Evolutionary conservation across 495 filamentous ascomycete species (phyloP).

Genomic region (Tuber umbilicatum): DNA sequence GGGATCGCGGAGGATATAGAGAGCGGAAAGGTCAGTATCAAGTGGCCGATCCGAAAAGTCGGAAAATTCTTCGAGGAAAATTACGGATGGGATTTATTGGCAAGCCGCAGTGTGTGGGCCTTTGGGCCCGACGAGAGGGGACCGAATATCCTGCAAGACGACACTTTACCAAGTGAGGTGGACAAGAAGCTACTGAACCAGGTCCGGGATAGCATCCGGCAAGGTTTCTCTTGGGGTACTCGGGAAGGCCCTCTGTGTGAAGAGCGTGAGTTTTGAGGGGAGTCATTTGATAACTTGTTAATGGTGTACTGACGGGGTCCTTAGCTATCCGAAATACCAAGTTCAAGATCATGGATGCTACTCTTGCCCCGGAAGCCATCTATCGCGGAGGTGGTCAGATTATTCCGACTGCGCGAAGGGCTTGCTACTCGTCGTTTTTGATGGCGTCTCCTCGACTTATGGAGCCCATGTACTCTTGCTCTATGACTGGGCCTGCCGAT

Average conservation of each 20-base stretch:
- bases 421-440: slow-evolving; percentile 88
- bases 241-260: slow-evolving; percentile 95
- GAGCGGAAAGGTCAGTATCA: slow-evolving; percentile 79
- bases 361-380: slow-evolving; percentile 80
- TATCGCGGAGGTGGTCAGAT: slow-evolving; percentile 94
- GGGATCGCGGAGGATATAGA: slow-evolving; percentile 96
- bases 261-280: slow-evolving; percentile 66
- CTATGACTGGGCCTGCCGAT: slow-evolving; percentile 88
- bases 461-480: slow-evolving; percentile 88
- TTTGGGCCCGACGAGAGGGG: slow-evolving; percentile 95
- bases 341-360: slow-evolving; percentile 86
- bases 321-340: slow-evolving; percentile 91
- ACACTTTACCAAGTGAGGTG: slow-evolving; percentile 82
- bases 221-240: slow-evolving; percentile 93
- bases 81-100: slow-evolving; percentile 93
- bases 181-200: slow-evolving; percentile 83
- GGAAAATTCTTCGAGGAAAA: slow-evolving; percentile 97
- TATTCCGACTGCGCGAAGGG: slow-evolving; percentile 85
- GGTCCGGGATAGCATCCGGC: slow-evolving; percentile 82
- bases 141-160: slow-evolving; percentile 94
- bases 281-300: not conserved
- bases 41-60: slow-evolving; percentile 84
- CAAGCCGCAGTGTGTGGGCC: slow-evolving; percentile 93
- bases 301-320: slow-evolving; percentile 6
- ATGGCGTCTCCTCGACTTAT: slow-evolving; percentile 95